Conservation (phyloP, 2,329 filamentous ascomycete species). For the Huntiella abstrusa region DNA sequence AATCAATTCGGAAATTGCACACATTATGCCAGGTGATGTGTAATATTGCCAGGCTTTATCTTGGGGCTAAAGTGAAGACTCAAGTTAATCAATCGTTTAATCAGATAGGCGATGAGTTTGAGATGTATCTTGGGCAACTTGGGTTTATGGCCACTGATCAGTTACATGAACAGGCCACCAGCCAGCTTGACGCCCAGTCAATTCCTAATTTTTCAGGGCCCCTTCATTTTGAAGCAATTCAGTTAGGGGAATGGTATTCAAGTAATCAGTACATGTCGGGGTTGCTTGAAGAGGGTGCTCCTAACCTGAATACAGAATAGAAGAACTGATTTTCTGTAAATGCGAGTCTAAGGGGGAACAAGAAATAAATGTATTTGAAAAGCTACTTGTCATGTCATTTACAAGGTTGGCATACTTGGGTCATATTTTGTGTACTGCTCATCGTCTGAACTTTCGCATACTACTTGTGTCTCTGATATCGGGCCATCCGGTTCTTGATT, state of each 20-base stretch:
- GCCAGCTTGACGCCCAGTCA: too few species aligned
- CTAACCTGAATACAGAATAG: conserved; percentile 20
- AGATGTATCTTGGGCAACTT: conserved; percentile 44
- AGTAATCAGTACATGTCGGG: conserved; percentile 47
- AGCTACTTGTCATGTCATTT: conserved; percentile 15
- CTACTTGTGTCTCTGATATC: neutral
- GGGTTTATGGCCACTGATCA: conserved; percentile 28
- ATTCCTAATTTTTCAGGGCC: neutral
- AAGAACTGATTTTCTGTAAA: neutral
- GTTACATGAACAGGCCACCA: too few species aligned
- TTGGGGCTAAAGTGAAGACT: conserved; percentile 37
- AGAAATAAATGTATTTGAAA: neutral
- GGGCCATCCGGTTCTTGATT: neutral
- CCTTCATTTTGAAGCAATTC: conserved; percentile 19
- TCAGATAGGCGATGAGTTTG: conserved; percentile 39
- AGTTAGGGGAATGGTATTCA: conserved; percentile 47
- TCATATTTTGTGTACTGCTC: conserved; percentile 54
- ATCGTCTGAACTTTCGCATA: conserved; percentile 31
- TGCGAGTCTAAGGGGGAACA: neutral
- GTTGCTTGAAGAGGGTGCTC: conserved; percentile 41
- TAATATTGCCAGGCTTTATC: conserved; percentile 37
- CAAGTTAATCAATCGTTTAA: conserved; percentile 26
- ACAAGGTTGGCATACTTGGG: conserved; percentile 34
- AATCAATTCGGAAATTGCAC: conserved; percentile 40
- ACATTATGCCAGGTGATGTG: conserved; percentile 43